Evolutionary conservation across 257 asterid species (phyloP), one percentile per base, ranked within the genome.

Genomic region (Cordia subcordata): DNA sequence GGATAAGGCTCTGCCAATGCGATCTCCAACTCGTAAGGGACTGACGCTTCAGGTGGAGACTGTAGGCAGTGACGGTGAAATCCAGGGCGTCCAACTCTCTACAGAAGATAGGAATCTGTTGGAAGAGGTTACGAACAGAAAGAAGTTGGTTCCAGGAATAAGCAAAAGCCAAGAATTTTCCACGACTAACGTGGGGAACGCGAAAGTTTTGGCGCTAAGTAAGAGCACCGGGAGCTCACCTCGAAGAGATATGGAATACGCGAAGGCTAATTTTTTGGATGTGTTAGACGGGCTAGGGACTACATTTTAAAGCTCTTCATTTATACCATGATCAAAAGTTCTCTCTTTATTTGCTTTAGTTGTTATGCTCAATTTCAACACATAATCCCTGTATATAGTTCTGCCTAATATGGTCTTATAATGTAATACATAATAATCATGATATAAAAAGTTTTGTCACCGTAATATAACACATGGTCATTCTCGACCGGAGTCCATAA

Each of bases 151-250:
- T 6, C 89, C 81, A 0, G 90, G 89, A 8, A 74, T 80, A 56
- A 83, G 97, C 83, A 93, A 89, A 76, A 89, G 99, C 84, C 97
- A 90, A 68, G 97, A 87, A 49, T 80, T 90, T 16, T 61, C 47
- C 18, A 64, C 61, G n/a, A 79, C 63, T 8, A 77, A 73, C 60
- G 74, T 64, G 51, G 66, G 57, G 65, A 77, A 70, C 53, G 69
- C 57, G 11, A 77, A 63, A 70, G 64, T 76, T 33, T 71, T 76
- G 88, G 82, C 79, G 4, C 42, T 72, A 15, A 87, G 96, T 66
- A 69, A 77, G 81, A 90, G 97, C 75, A 78, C 80, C 0, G 93
- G 90, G 42, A 80, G 77, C 79, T 87, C 97, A 0, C 97, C 96
- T 0, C 23, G 80, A 44, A 61, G 73, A 47, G 91, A 66, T 35